Conservation (phyloP, 495 filamentous ascomycete species). For the Penicillium bovifimosum region DNA sequence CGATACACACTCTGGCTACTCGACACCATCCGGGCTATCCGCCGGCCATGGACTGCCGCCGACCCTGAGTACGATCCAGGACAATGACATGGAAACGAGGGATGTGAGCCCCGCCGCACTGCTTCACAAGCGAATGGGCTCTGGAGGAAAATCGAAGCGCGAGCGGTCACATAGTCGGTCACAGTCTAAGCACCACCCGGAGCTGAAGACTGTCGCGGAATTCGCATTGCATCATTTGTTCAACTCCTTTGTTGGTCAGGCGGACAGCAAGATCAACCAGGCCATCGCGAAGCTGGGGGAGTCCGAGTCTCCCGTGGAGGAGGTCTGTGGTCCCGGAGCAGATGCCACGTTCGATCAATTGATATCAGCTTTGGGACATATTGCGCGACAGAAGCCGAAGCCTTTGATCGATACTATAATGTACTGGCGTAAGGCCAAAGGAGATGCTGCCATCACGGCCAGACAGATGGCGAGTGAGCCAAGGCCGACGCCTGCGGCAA, state of each 20-base stretch:
- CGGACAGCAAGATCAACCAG: constrained; percentile 87
- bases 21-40: constrained; percentile 19
- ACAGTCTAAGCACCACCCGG: constrained; percentile 70
- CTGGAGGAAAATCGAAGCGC: constrained; percentile 58
- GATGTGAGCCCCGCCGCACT: constrained; percentile 23
- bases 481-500: constrained; percentile 30
- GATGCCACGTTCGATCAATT: constrained; percentile 93
- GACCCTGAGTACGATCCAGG: constrained; percentile 38
- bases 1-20: constrained; percentile 26
- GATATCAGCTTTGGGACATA: constrained; percentile 86
- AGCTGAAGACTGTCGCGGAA: constrained; percentile 87
- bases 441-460: constrained; percentile 67
- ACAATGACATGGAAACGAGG: constrained; percentile 26
- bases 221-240: constrained; percentile 96
- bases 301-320: constrained; percentile 74
- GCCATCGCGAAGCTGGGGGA: constrained; percentile 70
- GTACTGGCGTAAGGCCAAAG: constrained; percentile 93
- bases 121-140: constrained; percentile 37
- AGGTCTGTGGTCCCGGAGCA: constrained; percentile 81
- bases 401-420: constrained; percentile 95
- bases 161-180: constrained; percentile 75
- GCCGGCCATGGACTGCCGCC: constrained; percentile 22
- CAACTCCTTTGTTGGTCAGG: constrained; percentile 76
- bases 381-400: constrained; percentile 88
- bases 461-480: constrained; percentile 57